Base-by-base conservation (phyloP, 768 basidiomycete species). In the Suillus fuscotomentosus region DNA sequence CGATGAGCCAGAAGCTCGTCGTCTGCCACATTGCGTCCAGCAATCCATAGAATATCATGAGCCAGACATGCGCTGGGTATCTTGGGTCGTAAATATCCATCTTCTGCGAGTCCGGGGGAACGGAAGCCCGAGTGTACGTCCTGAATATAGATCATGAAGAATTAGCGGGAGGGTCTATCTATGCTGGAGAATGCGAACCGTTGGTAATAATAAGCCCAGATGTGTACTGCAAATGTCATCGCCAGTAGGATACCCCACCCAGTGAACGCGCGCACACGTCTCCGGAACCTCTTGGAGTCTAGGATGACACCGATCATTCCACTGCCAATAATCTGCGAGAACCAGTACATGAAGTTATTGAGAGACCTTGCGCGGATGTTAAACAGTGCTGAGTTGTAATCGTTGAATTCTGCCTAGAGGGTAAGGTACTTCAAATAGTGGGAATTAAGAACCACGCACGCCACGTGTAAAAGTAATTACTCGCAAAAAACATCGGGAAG, bases 11-110 rank as follows among this genome's bases (percentile, higher is more conserved):
- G 73, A 91, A 91, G 10, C 84, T 84, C 0, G 84, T 85, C 3
- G 89, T 91, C 73, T 93, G 92, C 89, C 91, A 94, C 84, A 91
- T 88, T 0, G 92, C 80, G 68, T 94, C 91, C 53, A 92, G 80
- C 4, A 92, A 70, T 48, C 90, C 89, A 70, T 85, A 90, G 71
- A 86, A 83, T 60, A 89, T 82, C 75, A 87, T 91, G 13, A 94
- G 76, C 75, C 82, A 81, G 20, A 89, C 74, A 59, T 81, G 81
- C 22, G 64, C 66, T 20, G 69, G 70, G 48, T 60, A 72, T 1
- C 38, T 48, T 10, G 53, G 2, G 60, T 70, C 62, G 24, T 71
- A 77, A 55, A 90, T 85, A 70, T 91, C 89, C 72, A 90, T 83
- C 66, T 83, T 83, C 27, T 73, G 66, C 0, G 79, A 67, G 41